A percentile compares a stretch with the other conserved stretches of the same genome.
phyloP scores from a whole-genome alignment of 2,329 filamentous ascomycete species.

The Aquanectria penicillioides region DNA sequence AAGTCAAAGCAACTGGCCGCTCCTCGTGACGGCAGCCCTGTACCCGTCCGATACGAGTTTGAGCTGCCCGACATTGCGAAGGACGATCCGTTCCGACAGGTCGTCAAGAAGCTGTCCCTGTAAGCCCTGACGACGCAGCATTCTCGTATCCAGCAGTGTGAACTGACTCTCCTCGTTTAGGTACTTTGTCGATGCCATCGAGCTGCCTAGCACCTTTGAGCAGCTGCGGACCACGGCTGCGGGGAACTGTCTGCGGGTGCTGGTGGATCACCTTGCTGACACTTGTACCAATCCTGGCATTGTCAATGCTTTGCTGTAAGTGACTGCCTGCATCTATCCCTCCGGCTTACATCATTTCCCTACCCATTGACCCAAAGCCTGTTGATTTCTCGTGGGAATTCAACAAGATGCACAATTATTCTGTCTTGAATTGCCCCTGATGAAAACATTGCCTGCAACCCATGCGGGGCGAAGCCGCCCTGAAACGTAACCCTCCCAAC shows the following conservation, averaged over 20 bases:
- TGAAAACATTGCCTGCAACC: no score
- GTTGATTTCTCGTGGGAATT: no score
- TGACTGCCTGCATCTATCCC: conserved; percentile 31
- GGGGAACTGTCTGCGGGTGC: conserved; percentile 63
- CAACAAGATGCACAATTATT: no score
- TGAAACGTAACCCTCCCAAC: not conserved
- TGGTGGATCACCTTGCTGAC: conserved; percentile 72
- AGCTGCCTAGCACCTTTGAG: conserved; percentile 76
- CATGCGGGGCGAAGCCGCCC: conserved; percentile 5
- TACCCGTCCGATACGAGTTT: conserved; percentile 46
- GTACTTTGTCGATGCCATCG: conserved; percentile 70
- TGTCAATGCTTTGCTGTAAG: conserved; percentile 78
- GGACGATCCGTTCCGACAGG: conserved; percentile 69
- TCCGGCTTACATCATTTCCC: no score
- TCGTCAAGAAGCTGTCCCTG: conserved; percentile 75
- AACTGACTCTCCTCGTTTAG: conserved; percentile 49
- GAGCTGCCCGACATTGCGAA: conserved; percentile 66
- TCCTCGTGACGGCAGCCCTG: conserved; percentile 48
- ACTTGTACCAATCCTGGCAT: conserved; percentile 75
- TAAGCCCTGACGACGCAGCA: conserved; percentile 47
- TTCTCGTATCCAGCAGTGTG: not conserved
- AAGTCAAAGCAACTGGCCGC: conserved; percentile 47
- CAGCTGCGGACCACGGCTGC: conserved; percentile 75
- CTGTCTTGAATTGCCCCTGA: no score
- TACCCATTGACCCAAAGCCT: no score